A percentile compares a stretch with the other conserved stretches of the same genome.
Evolutionary conservation across 495 filamentous ascomycete genomes (phyloP).

Genomic region (Aspergillus sclerotioniger): DNA sequence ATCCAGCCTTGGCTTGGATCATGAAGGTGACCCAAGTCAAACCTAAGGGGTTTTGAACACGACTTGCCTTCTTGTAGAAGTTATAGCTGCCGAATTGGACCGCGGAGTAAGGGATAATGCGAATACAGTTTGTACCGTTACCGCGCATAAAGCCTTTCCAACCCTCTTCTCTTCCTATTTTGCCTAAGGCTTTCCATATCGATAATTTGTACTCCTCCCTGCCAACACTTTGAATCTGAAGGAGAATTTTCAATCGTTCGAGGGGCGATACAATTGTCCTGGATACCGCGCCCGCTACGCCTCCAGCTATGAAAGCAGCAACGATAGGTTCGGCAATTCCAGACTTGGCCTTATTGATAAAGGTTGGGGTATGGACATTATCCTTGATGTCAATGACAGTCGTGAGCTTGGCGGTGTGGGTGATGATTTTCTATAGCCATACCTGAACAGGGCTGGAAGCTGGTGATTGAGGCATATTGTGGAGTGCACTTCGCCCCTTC

Average conservation of each 20-base stretch:
- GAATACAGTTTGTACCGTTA: slow-evolving; percentile 96
- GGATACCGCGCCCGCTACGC: slow-evolving; percentile 94
- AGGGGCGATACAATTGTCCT: slow-evolving; percentile 94
- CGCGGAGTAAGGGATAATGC: slow-evolving; percentile 95
- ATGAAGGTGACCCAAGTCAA: too few relatives aligned
- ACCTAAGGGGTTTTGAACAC: not conserved
- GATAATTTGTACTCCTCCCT: slow-evolving; percentile 88
- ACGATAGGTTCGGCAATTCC: slow-evolving; percentile 66
- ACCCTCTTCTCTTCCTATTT: slow-evolving; percentile 96
- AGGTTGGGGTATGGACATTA: slow-evolving; percentile 12
- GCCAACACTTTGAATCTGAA: slow-evolving; percentile 91
- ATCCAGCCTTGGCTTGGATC: too few relatives aligned
- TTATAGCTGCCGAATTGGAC: slow-evolving; percentile 98
- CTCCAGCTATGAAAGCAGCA: slow-evolving; percentile 93
- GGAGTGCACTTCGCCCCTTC: slow-evolving; percentile 22
- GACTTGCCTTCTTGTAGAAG: slow-evolving; percentile 86
- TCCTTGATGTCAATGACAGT: slow-evolving; percentile 14
- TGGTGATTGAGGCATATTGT: slow-evolving; percentile 25
- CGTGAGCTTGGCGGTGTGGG: not conserved
- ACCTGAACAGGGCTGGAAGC: slow-evolving; percentile 29
- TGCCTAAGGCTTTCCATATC: slow-evolving; percentile 79
- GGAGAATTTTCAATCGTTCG: slow-evolving; percentile 94
- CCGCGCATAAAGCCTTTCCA: slow-evolving; percentile 96
- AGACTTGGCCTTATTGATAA: slow-evolving; percentile 20
- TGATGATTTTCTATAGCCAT: not conserved